Evolutionary conservation across 2,329 filamentous ascomycete genomes (phyloP).

Genomic region (Microascus cirrosus): DNA sequence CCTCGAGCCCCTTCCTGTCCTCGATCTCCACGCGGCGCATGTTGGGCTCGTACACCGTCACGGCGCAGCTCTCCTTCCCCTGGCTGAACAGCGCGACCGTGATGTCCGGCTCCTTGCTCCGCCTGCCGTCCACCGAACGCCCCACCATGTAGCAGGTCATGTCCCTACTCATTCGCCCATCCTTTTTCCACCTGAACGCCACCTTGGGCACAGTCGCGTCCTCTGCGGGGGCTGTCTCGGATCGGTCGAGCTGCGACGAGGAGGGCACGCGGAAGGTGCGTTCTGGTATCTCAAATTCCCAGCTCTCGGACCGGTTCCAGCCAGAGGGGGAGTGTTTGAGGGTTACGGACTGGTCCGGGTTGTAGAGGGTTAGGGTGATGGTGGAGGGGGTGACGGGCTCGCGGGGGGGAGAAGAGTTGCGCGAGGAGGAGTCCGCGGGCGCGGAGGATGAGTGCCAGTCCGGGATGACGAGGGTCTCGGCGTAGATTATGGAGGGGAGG

Average conservation of each 20-base stretch:
- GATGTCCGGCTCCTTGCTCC: conserved; percentile 88
- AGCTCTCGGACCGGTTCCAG: conserved; percentile 71
- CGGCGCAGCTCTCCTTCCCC: conserved; percentile 44
- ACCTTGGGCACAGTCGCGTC: conserved; percentile 57
- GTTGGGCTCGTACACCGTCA: conserved; percentile 92
- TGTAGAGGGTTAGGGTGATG: conserved; percentile 85
- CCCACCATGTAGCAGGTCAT: conserved; percentile 83
- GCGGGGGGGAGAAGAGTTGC: conserved; percentile 30
- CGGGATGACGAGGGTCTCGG: conserved; percentile 73
- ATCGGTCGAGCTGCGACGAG: conserved; percentile 64
- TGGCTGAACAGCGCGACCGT: conserved; percentile 79
- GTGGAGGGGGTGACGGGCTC: conserved; percentile 60
- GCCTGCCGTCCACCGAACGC: conserved; percentile 62
- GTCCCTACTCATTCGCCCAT: conserved; percentile 76
- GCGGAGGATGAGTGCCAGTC: conserved; percentile 67
- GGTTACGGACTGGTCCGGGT: conserved; percentile 73
- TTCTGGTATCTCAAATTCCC: conserved; percentile 89
- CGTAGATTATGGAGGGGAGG: conserved; percentile 72
- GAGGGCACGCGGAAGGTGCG: conserved; percentile 75
- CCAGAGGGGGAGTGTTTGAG: conserved; percentile 62
- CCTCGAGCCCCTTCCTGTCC: conserved; percentile 84
- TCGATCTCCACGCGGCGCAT: conserved; percentile 83
- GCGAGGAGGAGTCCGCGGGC: conserved; percentile 62
- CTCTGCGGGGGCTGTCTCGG: conserved; percentile 22
- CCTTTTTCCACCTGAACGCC: conserved; percentile 80